Evolutionary conservation across 2,329 filamentous ascomycete genomes (phyloP).

Genomic region (Ophiostoma fasciatum): DNA sequence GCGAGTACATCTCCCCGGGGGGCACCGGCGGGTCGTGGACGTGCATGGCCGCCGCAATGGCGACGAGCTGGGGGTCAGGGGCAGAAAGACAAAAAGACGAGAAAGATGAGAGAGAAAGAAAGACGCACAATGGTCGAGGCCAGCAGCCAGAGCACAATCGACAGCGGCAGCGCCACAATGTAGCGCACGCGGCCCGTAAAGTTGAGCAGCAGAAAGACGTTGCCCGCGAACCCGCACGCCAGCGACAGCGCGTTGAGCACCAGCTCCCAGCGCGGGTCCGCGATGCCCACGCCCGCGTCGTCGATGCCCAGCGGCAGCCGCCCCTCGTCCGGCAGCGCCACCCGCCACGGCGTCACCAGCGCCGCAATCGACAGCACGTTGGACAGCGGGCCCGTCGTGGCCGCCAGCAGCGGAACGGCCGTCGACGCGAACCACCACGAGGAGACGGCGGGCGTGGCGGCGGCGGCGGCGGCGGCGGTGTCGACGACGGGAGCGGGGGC

Average conservation of each 20-base stretch:
- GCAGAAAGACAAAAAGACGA: neutral
- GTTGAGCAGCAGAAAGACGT: slow-evolving; percentile 53
- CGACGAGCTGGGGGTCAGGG: slow-evolving; percentile 31
- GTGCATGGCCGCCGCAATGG: slow-evolving; percentile 41
- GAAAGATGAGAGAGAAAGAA: no score
- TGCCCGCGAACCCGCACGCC: slow-evolving; percentile 48
- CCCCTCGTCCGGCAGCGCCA: slow-evolving; percentile 30
- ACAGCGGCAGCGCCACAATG: slow-evolving; percentile 50
- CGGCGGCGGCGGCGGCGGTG: no score
- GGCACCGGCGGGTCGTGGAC: slow-evolving; percentile 31
- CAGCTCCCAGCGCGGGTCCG: slow-evolving; percentile 48
- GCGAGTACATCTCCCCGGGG: slow-evolving; percentile 39
- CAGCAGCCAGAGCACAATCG: slow-evolving; percentile 52
- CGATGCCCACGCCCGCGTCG: slow-evolving; percentile 34
- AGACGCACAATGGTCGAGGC: slow-evolving; percentile 38
- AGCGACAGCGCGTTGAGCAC: slow-evolving; percentile 50
- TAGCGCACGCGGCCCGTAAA: slow-evolving; percentile 54
- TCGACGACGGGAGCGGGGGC: no score
- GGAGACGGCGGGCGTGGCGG: slow-evolving; percentile 11
- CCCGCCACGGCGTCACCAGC: slow-evolving; percentile 48
- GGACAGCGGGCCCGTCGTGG: slow-evolving; percentile 54
- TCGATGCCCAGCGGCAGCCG: slow-evolving; percentile 28
- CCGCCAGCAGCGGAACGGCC: slow-evolving; percentile 44
- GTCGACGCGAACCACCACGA: slow-evolving; percentile 26
- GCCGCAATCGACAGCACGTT: slow-evolving; percentile 56